These are phyloP conservation scores for Sclerotinia spermophila DNA, from an alignment of 2,329 filamentous ascomycete genomes.

Conservation along the genomic window DNA sequence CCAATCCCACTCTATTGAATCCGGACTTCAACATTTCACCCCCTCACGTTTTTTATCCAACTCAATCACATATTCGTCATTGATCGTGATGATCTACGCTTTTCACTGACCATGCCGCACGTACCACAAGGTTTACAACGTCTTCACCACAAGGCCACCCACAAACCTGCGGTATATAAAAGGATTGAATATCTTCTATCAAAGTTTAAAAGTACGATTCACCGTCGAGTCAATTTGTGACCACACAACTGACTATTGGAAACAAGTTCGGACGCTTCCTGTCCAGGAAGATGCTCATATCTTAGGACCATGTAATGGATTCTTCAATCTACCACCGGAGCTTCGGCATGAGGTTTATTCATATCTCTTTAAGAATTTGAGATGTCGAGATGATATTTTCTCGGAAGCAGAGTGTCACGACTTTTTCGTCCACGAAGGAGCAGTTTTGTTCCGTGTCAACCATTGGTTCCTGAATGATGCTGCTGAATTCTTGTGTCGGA, in stretches of 20 bases:
- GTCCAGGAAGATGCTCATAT: neutral
- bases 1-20: constrained; percentile 1
- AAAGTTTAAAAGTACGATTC: constrained; percentile 12
- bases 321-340: constrained; percentile 12
- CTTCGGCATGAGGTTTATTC: constrained; percentile 15
- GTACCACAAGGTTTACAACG: constrained; percentile 1
- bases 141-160: constrained; percentile 7
- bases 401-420: constrained; percentile 15
- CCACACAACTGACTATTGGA: constrained; percentile 10
- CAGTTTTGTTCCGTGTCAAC: constrained; percentile 12
- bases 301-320: constrained; percentile 1
- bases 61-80: neutral
- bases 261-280: neutral
- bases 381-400: constrained; percentile 15
- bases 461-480: constrained; percentile 12
- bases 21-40: neutral
- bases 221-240: neutral
- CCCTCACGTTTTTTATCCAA: neutral
- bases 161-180: constrained; percentile 3
- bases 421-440: constrained; percentile 7
- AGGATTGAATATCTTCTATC: constrained; percentile 5
- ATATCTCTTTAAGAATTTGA: constrained; percentile 16
- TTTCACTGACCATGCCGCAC: constrained; percentile 14
- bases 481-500: constrained; percentile 14
- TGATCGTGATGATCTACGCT: constrained; percentile 7